A percentile compares a stretch with the other conserved stretches of the same genome.
phyloP scores from a whole-genome alignment of 2,329 filamentous ascomycete genomes.

The Sporothrix pallida region DNA sequence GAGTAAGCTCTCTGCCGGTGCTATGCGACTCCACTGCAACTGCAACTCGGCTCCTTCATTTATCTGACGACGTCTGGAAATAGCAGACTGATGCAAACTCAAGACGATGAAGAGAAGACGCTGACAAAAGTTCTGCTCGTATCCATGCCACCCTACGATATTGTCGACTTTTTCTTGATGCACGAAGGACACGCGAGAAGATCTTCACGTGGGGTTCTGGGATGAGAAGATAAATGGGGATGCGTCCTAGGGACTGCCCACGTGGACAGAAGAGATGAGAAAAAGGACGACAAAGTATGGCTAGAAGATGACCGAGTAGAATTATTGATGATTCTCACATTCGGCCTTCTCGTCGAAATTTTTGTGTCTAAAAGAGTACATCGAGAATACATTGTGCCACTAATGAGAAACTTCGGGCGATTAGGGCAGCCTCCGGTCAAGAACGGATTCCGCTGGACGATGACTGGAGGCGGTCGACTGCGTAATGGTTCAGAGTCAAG shows the following conservation, averaged over 20 bases:
- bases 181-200: background rate
- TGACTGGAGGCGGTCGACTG: background rate
- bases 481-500: too few relatives aligned
- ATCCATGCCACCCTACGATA: too few relatives aligned
- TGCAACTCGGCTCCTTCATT: background rate
- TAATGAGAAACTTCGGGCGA: background rate
- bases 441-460: background rate
- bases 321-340: background rate
- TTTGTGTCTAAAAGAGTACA: too few relatives aligned
- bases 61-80: too few relatives aligned
- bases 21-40: slow-evolving; percentile 6
- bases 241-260: background rate
- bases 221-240: background rate
- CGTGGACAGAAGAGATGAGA: background rate
- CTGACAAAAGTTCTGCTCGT: background rate
- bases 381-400: background rate
- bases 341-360: background rate
- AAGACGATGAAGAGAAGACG: background rate
- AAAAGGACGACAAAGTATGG: background rate
- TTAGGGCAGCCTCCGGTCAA: background rate
- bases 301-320: background rate
- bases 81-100: too few relatives aligned
- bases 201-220: background rate
- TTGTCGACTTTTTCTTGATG: background rate
- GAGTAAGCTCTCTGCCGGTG: background rate